Conservation (phyloP, 148 eudicot genomes). For the Suaeda aralocaspica region DNA sequence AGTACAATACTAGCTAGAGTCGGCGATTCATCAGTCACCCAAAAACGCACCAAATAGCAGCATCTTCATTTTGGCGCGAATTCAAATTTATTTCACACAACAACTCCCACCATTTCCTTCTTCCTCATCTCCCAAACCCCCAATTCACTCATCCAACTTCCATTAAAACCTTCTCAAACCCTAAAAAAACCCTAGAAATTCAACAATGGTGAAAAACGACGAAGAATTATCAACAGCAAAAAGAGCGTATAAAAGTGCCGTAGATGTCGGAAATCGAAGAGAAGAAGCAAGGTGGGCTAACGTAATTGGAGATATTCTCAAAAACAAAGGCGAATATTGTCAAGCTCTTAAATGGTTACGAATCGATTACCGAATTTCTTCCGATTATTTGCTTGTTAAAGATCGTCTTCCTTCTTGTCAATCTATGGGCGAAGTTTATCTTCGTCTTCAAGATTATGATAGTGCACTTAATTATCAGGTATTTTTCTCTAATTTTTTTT, state of each 20-base stretch:
- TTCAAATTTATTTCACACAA: background rate
- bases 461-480: conserved; percentile 84
- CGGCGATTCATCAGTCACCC: background rate
- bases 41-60: too few relatives aligned
- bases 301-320: conserved; percentile 68
- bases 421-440: conserved; percentile 75
- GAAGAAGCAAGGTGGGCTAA: conserved; percentile 99
- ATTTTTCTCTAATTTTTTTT: background rate
- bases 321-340: conserved; percentile 78
- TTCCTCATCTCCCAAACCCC: background rate
- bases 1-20: too few relatives aligned
- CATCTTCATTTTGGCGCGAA: conserved; percentile 1
- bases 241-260: conserved; percentile 50
- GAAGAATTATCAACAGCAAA: conserved; percentile 49
- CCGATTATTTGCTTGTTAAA: conserved; percentile 46
- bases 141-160: too few relatives aligned
- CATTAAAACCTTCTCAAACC: background rate
- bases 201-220: conserved; percentile 40
- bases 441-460: conserved; percentile 49
- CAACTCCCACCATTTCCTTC: background rate
- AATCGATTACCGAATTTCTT: conserved; percentile 63
- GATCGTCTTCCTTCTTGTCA: conserved; percentile 90
- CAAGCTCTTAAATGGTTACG: conserved; percentile 74
- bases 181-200: background rate
- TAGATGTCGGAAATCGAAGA: conserved; percentile 51